Conservation (phyloP, 2,329 filamentous ascomycete genomes). For the Colletotrichum phormii region DNA sequence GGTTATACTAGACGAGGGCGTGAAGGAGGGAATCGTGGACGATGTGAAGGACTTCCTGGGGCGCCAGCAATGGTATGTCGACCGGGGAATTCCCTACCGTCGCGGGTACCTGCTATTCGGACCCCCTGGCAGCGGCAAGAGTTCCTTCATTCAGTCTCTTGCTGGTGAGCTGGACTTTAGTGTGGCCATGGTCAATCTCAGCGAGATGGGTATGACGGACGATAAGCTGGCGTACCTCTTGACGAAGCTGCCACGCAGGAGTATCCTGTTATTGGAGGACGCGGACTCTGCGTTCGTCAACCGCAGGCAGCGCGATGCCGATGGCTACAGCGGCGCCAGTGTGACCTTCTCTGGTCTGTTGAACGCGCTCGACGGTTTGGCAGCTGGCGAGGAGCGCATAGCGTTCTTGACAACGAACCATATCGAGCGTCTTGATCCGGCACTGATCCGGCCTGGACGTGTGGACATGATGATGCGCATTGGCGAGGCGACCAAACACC, state of each 20-base stretch:
- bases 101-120: slow-evolving; percentile 91
- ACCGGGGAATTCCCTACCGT: slow-evolving; percentile 93
- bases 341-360: slow-evolving; percentile 95
- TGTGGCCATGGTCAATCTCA: slow-evolving; percentile 92
- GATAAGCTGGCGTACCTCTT: slow-evolving; percentile 88
- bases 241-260: slow-evolving; percentile 85
- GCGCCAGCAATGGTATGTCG: slow-evolving; percentile 88
- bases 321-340: slow-evolving; percentile 87
- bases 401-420: slow-evolving; percentile 96
- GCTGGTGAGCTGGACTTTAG: slow-evolving; percentile 93
- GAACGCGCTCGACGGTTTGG: slow-evolving; percentile 90
- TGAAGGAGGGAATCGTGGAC: slow-evolving; percentile 82
- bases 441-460: slow-evolving; percentile 88
- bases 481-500: slow-evolving; percentile 86
- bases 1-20: slow-evolving; percentile 85
- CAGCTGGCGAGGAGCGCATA: slow-evolving; percentile 92
- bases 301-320: slow-evolving; percentile 78
- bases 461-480: slow-evolving; percentile 94
- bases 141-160: slow-evolving; percentile 94
- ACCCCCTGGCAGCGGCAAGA: slow-evolving; percentile 92
- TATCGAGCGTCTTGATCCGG: slow-evolving; percentile 88
- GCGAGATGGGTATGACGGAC: slow-evolving; percentile 89
- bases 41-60: slow-evolving; percentile 87
- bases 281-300: slow-evolving; percentile 92
- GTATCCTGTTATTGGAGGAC: slow-evolving; percentile 87